Percentiles rank a stretch among this genome's conserved stretches.
Evolutionary conservation across 306 rosid genomes (phyloP).

Genomic region (Trichosanthes cucumerina): DNA sequence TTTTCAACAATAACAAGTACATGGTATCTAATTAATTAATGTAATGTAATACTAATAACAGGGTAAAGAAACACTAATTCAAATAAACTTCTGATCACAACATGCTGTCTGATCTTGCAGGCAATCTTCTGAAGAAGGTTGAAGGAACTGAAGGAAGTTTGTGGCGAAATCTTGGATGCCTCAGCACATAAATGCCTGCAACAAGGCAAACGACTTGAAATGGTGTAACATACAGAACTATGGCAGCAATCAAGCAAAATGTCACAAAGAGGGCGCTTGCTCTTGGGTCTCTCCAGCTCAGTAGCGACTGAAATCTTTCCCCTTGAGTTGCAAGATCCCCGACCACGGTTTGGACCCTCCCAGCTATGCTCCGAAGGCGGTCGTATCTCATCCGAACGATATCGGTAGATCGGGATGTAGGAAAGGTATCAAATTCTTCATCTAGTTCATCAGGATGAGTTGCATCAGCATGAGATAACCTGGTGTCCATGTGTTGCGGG

Average conservation of each 20-base stretch:
- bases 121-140: constrained; percentile 78
- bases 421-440: constrained; percentile 80
- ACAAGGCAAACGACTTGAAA: constrained; percentile 64
- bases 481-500: constrained; percentile 88
- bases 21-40: background rate
- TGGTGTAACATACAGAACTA: constrained; percentile 73
- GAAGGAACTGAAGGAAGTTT: constrained; percentile 69
- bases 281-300: constrained; percentile 95
- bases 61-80: background rate
- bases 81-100: constrained; percentile 19
- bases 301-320: constrained; percentile 63
- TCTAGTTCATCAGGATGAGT: constrained; percentile 75
- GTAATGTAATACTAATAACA: background rate
- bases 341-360: constrained; percentile 76
- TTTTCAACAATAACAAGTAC: background rate
- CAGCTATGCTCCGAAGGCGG: constrained; percentile 68
- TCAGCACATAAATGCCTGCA: constrained; percentile 40
- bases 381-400: constrained; percentile 73
- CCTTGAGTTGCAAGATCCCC: constrained; percentile 93
- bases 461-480: constrained; percentile 74
- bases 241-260: constrained; percentile 59
- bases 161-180: constrained; percentile 77
- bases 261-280: constrained; percentile 56
- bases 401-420: constrained; percentile 51
- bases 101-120: constrained; percentile 87